Base-by-base conservation (phyloP, 257 asterid species). In the Cruciata laevipes region DNA sequence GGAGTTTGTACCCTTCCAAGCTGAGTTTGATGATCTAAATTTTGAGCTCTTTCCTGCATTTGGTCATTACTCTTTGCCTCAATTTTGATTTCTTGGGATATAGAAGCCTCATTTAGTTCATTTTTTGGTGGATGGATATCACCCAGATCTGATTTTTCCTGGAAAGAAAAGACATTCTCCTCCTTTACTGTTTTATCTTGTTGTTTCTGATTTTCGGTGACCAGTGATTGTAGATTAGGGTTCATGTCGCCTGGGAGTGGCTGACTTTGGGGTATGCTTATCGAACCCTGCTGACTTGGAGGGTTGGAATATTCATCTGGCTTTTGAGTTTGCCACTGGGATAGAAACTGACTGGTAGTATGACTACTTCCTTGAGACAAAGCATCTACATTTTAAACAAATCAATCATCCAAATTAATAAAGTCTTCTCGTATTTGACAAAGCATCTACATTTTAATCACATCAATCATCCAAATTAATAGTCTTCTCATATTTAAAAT, bases 281-380 rank as follows among this genome's bases (percentile, higher is more conserved):
- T 62, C 58, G 73, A 31, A 70, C 80, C 87, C 75, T 79, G 84
- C 69, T 81, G 87, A 66, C 77, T 80, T 68, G 67, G 86, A 67
- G 72, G 69, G 68, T 66, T 82, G 73, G 40, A 71, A 71, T 68
- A 77, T 75, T 85, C 96, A 5, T 82, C 84, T 18, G 75, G 82
- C 65, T 77, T 73, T 18, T 91, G 74, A 57, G 82, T 82, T 72
- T 86, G 81, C 95, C 91, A 88, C 51, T 81, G 89, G 4, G 83
- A 69, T 71, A 74, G 81, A 81, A 82, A 80, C 60, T 79, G 87
- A 75, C 78, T 73, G 33, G 84, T 63, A 38, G 76, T 71, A 24
- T 73, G 79, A 70, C 85, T 67, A 79, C 73, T 76, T 71, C 80
- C 83, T 72, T 77, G 83, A 77, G 89, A 78, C 64, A 86, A 63